Evolutionary conservation across 257 asterid genomes (phyloP).

Genomic region (Gentiana macrophylla): DNA sequence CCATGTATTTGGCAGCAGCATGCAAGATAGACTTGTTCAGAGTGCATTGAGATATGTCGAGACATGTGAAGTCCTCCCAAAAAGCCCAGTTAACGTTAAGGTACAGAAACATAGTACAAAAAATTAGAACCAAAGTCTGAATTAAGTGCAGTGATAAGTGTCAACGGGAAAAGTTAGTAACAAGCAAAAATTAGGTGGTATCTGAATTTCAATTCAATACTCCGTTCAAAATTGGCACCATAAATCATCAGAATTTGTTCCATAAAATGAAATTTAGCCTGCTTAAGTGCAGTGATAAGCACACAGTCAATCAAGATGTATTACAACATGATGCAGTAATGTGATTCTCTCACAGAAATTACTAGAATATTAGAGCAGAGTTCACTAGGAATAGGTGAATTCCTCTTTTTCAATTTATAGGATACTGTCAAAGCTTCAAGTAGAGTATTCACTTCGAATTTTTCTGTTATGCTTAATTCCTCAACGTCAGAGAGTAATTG

Average conservation of each 20-base stretch:
- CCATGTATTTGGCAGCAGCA: slow-evolving; percentile 56
- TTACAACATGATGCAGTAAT: too few relatives aligned
- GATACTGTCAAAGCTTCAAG: slow-evolving; percentile 63
- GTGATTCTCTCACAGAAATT: too few relatives aligned
- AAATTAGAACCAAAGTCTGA: neutral
- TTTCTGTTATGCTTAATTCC: slow-evolving; percentile 41
- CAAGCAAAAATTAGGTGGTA: too few relatives aligned
- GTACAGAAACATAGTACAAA: slow-evolving; percentile 12
- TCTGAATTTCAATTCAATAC: neutral
- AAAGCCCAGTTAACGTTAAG: slow-evolving; percentile 48
- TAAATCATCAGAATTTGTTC: neutral
- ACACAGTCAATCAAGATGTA: too few relatives aligned
- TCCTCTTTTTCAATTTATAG: slow-evolving; percentile 15
- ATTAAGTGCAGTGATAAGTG: neutral
- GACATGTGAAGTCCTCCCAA: slow-evolving; percentile 91
- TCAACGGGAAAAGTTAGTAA: too few relatives aligned
- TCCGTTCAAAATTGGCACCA: neutral
- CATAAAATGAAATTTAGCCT: neutral
- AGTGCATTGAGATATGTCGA: slow-evolving; percentile 85
- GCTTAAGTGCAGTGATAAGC: too few relatives aligned
- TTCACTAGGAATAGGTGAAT: too few relatives aligned
- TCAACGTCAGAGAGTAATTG: slow-evolving; percentile 55
- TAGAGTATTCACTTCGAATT: slow-evolving; percentile 44
- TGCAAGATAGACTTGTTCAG: slow-evolving; percentile 66
- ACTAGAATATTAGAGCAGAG: too few relatives aligned